Percentiles rank a stretch among this genome's conserved stretches.
Evolutionary conservation across 495 filamentous ascomycete genomes (phyloP).

Genomic region (Podospora pseudopauciseta): DNA sequence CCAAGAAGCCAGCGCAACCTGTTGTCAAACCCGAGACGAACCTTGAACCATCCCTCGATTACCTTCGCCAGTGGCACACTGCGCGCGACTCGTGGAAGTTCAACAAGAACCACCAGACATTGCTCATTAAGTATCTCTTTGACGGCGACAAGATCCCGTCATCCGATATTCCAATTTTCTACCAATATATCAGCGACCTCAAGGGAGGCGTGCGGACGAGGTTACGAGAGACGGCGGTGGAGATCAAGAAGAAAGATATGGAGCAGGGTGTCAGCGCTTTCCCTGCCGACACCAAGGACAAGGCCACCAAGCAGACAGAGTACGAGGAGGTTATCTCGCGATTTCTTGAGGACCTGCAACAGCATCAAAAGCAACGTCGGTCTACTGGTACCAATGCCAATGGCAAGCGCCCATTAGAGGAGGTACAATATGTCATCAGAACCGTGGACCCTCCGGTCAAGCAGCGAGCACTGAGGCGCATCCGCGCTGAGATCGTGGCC

Average conservation of each 20-base stretch:
- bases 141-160: slow-evolving; percentile 61
- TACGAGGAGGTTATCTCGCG: slow-evolving; percentile 55
- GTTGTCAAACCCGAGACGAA: slow-evolving; percentile 34
- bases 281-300: slow-evolving; percentile 39
- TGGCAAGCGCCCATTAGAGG: slow-evolving; percentile 41
- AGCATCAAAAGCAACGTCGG: slow-evolving; percentile 22
- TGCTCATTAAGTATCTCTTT: slow-evolving; percentile 77
- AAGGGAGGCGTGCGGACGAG: slow-evolving; percentile 62
- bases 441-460: slow-evolving; percentile 44
- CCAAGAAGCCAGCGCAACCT: slow-evolving; percentile 36
- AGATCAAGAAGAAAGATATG: slow-evolving; percentile 50
- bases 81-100: slow-evolving; percentile 77
- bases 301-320: slow-evolving; percentile 43
- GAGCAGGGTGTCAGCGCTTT: slow-evolving; percentile 43
- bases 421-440: slow-evolving; percentile 45
- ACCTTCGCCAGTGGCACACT: slow-evolving; percentile 67
- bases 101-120: slow-evolving; percentile 82
- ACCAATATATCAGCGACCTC: slow-evolving; percentile 67
- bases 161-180: slow-evolving; percentile 58
- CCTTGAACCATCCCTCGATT: slow-evolving; percentile 62
- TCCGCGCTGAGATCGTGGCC: slow-evolving; percentile 47
- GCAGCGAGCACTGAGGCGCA: slow-evolving; percentile 46
- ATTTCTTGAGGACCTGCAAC: slow-evolving; percentile 35
- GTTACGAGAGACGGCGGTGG: slow-evolving; percentile 58
- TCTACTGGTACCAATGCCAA: slow-evolving; percentile 20